Conservation (phyloP, 768 basidiomycete genomes). For the Pholiota molesta region DNA sequence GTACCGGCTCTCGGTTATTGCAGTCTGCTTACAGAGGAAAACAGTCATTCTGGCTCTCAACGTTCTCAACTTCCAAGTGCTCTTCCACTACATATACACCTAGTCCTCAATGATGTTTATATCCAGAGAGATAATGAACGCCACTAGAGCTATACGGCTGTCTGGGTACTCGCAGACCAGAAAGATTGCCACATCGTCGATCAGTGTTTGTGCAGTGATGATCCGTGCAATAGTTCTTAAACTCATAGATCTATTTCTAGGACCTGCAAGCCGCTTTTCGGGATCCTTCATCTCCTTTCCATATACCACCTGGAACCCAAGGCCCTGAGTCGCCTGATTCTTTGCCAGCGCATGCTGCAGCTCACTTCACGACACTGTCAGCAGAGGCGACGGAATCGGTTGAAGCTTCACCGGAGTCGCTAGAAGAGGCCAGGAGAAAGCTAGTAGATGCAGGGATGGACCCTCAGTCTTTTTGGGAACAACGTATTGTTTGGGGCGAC, state of each 20-base stretch:
- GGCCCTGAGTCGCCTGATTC: conserved; percentile 66
- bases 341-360: conserved; percentile 16
- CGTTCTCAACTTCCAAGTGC: background rate
- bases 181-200: conserved; percentile 14
- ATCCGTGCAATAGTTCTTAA: background rate
- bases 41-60: background rate
- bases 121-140: background rate
- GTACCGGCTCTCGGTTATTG: background rate
- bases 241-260: conserved; percentile 33
- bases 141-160: background rate
- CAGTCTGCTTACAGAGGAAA: background rate
- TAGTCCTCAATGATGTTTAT: background rate
- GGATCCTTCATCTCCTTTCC: conserved; percentile 67
- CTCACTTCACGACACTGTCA: conserved; percentile 17
- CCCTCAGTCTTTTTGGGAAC: conserved; percentile 73
- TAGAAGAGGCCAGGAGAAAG: conserved; percentile 44
- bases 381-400: conserved; percentile 10
- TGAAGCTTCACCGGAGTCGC: conserved; percentile 16
- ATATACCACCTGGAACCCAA: conserved; percentile 58
- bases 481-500: conserved; percentile 79
- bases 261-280: conserved; percentile 63
- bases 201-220: conserved; percentile 15
- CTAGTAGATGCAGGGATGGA: conserved; percentile 56
- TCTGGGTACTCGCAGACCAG: background rate
- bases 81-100: background rate